Evolutionary conservation across 306 rosid species (phyloP), one percentile per base, ranked within the genome.

Genomic region (Oemleria cerasiformis): DNA sequence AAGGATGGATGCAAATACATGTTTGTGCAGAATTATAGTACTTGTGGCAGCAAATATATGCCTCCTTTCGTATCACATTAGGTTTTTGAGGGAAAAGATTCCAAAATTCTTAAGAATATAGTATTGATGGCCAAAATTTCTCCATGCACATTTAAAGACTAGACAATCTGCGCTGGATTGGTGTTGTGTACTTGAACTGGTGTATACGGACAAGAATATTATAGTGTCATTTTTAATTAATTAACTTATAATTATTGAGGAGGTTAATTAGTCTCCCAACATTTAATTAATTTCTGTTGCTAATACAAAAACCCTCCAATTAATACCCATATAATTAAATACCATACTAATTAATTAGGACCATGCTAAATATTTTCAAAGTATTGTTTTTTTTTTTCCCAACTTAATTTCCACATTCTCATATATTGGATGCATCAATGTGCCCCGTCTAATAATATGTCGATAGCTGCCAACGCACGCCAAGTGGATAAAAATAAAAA

Each of bases 61-160:
- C 49, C 19, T 36, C 12, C 43, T 15, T 51, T 86, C 23, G 59
- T 61, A 38, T 34, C 44, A 45, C 45, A 39, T 36, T 17, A 13
- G 64, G 57, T 14, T n/a, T 70, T 67, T 12, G 38, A 47, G 81
- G 44, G 63, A 20, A 53, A 64, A 40, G 50, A 75, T 66, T n/a
- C n/a, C 70, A 3, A 40, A 54, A 21, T 69, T 15, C 61, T 63
- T 41, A 20, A n/a, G 0, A 16, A 20, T 41, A 56, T 12, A 25
- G 10, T 15, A 16, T 40, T 43, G 25, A 57, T 68, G 49, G 53
- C 40, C 36, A n/a, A 6, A 34, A 10, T 21, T 23, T 67, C 45
- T 30, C 48, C 57, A 58, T 43, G 45, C 36, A 4, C 14, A 25
- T 71, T 41, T 13, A 43, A 71, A 71, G 42, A 5, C 21, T 45